A percentile compares a stretch with the other conserved stretches of the same genome.
These are phyloP conservation scores for Exobasidium rhododendri DNA, from an alignment of 1,284 basidiomycete genomes.

Conservation along the genomic window DNA sequence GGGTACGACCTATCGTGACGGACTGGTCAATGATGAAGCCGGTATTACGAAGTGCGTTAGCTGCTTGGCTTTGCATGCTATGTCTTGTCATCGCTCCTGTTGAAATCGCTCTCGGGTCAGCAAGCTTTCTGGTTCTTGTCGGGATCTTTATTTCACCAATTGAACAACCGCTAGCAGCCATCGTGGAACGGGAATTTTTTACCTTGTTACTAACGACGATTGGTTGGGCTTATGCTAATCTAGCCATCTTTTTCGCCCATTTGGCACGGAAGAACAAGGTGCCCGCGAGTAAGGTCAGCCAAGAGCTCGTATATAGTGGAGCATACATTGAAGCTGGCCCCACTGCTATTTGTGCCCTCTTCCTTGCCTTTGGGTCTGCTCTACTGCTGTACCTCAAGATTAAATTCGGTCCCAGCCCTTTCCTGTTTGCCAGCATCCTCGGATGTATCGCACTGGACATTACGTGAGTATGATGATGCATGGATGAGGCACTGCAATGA, in stretches of 20 bases:
- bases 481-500: background rate
- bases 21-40: constrained; percentile 60
- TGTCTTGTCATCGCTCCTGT: constrained; percentile 65
- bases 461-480: constrained; percentile 29
- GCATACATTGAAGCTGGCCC: constrained; percentile 57
- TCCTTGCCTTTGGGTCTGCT: constrained; percentile 66
- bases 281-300: constrained; percentile 55
- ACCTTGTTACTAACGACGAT: constrained; percentile 61
- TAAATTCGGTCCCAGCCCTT: constrained; percentile 66
- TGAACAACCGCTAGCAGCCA: constrained; percentile 65
- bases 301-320: constrained; percentile 25
- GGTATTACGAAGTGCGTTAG: constrained; percentile 64
- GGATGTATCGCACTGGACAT: constrained; percentile 62
- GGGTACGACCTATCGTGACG: constrained; percentile 24
- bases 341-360: constrained; percentile 64
- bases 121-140: constrained; percentile 67
- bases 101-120: constrained; percentile 63
- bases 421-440: constrained; percentile 64
- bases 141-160: constrained; percentile 69
- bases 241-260: constrained; percentile 67
- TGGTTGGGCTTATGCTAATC: constrained; percentile 69
- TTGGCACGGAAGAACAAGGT: constrained; percentile 62
- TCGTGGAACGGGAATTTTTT: constrained; percentile 68
- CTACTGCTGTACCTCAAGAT: constrained; percentile 68
- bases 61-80: constrained; percentile 66